Base-by-base conservation (phyloP, 176 grass and related monocot genomes). In the Thalia dealbata region DNA sequence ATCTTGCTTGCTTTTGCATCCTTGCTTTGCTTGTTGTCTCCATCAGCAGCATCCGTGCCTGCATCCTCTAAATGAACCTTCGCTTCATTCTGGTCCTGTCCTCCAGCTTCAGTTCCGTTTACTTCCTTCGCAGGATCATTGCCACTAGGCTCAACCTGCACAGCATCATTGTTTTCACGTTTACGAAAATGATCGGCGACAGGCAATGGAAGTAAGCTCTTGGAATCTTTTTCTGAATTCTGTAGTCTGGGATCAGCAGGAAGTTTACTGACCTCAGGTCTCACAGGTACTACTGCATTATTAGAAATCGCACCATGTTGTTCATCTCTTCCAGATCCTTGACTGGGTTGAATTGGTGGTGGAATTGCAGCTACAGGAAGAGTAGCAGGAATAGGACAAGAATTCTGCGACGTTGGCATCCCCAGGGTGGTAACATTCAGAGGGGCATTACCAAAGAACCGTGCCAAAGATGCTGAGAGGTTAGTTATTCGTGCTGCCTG, bases 1-100 rank as follows among this genome's bases (percentile, higher is more conserved):
- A 91, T 73, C 79, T 91, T 91, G 73, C 86, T 19, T 25, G 71
- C 88, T 70, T 99, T 99, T 21, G 81, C 55, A 16, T 95, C 95
- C 64, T 99, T 95, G 72, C 50, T 70, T 78, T 81, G 88, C 42
- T 86, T 89, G 61, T 44, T 86, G 18, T 88, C 86, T 18, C 76
- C 87, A 61, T 95, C 88, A 41, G 69, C 74, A 29, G 56, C 82
- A 26, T 86, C 86, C 1, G 73, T 60, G 67, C 82, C 86, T 22
- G 10, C 56, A 61, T 91, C 81, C 75, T 73, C 62, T 26, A 19
- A 15, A 52, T 64, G 62, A 27, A 41, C 84, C 26, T 51, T 55
- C 29, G 87, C 82, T 74, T 70, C 81, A 78, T 86, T 89, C 80
- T 86, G 86, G 16, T 51, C 74, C 71, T 81, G 82, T 67, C 50